Conservation (phyloP, 331 rosid species). For the Spiraea crenata region DNA sequence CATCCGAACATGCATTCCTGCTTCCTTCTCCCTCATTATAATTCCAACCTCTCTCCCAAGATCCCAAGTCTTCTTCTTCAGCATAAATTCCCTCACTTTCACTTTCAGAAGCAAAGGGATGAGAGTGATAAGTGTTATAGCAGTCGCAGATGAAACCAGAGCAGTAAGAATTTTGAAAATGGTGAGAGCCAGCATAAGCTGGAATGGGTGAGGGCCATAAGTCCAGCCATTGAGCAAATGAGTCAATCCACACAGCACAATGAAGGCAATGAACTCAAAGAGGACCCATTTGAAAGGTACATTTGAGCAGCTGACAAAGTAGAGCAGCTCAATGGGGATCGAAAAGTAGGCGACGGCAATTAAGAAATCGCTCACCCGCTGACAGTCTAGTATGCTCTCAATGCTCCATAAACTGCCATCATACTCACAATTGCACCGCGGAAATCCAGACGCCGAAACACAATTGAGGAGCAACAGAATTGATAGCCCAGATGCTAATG, state of each 20-base stretch:
- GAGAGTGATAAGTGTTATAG: conserved; percentile 87
- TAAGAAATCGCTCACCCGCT: conserved; percentile 93
- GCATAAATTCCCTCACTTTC: conserved; percentile 94
- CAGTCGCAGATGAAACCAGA: conserved; percentile 96
- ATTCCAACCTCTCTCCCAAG: conserved; percentile 89
- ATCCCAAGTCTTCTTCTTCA: conserved; percentile 99
- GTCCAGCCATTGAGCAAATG: conserved; percentile 99
- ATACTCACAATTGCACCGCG: conserved; percentile 95
- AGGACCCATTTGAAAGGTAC: conserved; percentile 99
- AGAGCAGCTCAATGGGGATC: conserved; percentile 90
- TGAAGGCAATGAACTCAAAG: conserved; percentile 85
- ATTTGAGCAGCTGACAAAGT: conserved; percentile 94
- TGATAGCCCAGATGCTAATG: conserved; percentile 72
- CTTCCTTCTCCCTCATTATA: conserved; percentile 83
- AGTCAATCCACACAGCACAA: conserved; percentile 94
- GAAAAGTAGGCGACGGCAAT: conserved; percentile 98
- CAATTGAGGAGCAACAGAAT: conserved; percentile 47
- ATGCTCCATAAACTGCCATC: conserved; percentile 84
- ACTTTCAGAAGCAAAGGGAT: conserved; percentile 97
- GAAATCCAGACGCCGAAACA: conserved; percentile 58
- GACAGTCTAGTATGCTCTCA: conserved; percentile 88
- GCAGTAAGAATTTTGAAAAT: conserved; percentile 95
- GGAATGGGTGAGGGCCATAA: conserved; percentile 95
- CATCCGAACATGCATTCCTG: conserved; percentile 92
- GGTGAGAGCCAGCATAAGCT: conserved; percentile 92